Evolutionary conservation across 371 early-diverging fungal genomes (phyloP).

Genomic region (Coemansia sp.): DNA sequence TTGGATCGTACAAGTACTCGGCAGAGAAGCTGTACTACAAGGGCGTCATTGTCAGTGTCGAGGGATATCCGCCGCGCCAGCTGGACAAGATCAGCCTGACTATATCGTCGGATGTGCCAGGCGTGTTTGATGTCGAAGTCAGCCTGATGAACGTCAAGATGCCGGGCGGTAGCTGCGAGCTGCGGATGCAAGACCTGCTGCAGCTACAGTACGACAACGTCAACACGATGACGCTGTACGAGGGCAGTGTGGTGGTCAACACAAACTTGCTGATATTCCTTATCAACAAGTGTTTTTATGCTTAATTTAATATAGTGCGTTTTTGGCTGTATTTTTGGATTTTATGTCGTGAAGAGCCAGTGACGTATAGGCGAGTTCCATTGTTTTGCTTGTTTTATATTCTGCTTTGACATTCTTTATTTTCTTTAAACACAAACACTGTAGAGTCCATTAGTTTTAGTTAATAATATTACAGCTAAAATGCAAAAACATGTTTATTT

Average conservation of each 20-base stretch:
- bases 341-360: no score
- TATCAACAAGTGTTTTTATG: constrained; percentile 93
- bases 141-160: constrained; percentile 76
- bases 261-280: constrained; percentile 91
- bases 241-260: constrained; percentile 90
- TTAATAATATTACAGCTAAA: no score
- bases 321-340: no score
- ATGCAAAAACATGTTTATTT: no score
- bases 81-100: constrained; percentile 87
- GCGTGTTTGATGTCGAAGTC: constrained; percentile 85
- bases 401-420: no score
- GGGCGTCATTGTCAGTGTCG: constrained; percentile 86
- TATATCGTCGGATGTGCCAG: constrained; percentile 89
- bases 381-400: no score
- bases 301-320: constrained; percentile 8
- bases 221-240: constrained; percentile 83
- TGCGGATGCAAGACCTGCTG: constrained; percentile 85
- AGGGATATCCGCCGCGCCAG: constrained; percentile 77
- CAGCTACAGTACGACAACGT: constrained; percentile 92
- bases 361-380: no score
- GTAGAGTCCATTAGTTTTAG: background rate
- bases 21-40: constrained; percentile 89
- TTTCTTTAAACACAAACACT: background rate
- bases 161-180: constrained; percentile 74
- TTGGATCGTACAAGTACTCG: constrained; percentile 97